phyloP scores from a whole-genome alignment of 2,329 filamentous ascomycete species.

The Trichoderma hamatum region DNA sequence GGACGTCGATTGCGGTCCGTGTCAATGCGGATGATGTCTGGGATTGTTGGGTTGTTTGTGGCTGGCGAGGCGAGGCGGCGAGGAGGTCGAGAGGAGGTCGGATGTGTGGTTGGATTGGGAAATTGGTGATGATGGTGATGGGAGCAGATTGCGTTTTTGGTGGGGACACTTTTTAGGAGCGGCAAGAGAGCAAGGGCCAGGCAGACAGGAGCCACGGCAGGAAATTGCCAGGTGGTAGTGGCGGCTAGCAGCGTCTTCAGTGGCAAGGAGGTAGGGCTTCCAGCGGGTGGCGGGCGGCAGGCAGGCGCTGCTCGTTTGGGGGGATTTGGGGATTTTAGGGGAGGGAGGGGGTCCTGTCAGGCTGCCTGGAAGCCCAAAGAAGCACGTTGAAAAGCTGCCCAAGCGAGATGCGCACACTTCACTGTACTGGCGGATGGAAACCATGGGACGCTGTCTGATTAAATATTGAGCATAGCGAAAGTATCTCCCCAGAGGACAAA shows the following conservation, averaged over 20 bases:
- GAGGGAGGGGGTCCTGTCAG: neutral
- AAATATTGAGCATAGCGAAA: neutral
- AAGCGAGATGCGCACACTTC: neutral
- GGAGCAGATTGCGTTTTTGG: slow-evolving; percentile 22
- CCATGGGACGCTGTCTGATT: neutral
- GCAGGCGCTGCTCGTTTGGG: neutral
- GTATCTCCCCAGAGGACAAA: too few species aligned
- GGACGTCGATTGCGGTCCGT: neutral
- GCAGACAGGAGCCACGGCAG: neutral
- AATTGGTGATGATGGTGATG: slow-evolving; percentile 19
- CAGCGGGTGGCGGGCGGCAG: slow-evolving; percentile 1
- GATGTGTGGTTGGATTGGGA: neutral
- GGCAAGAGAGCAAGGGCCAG: neutral
- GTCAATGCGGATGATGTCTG: neutral
- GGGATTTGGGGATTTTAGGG: neutral
- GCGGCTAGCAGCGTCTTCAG: slow-evolving; percentile 14
- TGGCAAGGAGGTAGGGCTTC: neutral
- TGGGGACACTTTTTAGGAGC: slow-evolving; percentile 8
- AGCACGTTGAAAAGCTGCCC: neutral
- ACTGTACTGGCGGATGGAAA: neutral
- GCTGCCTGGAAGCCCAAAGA: neutral
- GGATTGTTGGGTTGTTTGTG: slow-evolving; percentile 7
- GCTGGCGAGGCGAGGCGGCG: neutral
- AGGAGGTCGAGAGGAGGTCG: slow-evolving; percentile 17
- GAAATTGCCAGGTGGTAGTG: neutral